phyloP scores from a whole-genome alignment of 192 early-diverging fungal species.

The Hyaloraphidium curvatum region DNA sequence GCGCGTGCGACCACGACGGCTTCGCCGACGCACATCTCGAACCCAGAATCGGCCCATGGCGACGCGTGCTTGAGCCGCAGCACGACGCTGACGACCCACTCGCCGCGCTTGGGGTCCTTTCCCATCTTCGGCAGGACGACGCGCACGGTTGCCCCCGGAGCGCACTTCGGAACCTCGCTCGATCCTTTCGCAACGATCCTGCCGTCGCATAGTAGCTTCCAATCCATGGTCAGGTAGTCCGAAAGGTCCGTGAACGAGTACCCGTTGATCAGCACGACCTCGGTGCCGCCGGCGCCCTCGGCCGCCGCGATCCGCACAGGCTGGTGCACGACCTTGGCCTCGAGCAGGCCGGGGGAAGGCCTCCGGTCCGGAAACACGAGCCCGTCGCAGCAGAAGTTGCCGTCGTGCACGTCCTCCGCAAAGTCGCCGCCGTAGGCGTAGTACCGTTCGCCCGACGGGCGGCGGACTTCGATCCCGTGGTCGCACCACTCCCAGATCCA shows the following conservation, averaged over 20 bases:
- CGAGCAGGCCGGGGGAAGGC: not conserved
- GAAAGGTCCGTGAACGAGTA: not conserved
- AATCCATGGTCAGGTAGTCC: not conserved
- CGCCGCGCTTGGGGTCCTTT: too few species aligned
- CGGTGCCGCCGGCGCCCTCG: not conserved
- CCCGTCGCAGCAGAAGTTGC: not conserved
- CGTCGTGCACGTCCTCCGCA: not conserved
- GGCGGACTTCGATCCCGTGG: not conserved
- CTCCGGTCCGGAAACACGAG: not conserved
- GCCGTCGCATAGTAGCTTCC: not conserved
- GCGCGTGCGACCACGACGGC: too few species aligned
- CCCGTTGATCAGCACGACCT: not conserved
- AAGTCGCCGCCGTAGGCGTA: constrained; percentile 1
- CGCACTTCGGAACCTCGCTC: too few species aligned
- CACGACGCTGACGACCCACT: too few species aligned
- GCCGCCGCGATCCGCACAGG: not conserved
- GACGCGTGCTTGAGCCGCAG: too few species aligned
- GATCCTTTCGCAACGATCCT: not conserved
- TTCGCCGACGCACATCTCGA: too few species aligned
- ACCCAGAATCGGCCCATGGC: too few species aligned
- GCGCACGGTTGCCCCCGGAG: too few species aligned
- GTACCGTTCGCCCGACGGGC: not conserved
- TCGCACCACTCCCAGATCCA: not conserved
- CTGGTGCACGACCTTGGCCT: not conserved
- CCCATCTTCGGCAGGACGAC: too few species aligned